A percentile compares a stretch with the other conserved stretches of the same genome.
These are phyloP conservation scores for Tolypocladium tundrense DNA, from an alignment of 2,329 filamentous ascomycete species.

Conservation along the genomic window DNA sequence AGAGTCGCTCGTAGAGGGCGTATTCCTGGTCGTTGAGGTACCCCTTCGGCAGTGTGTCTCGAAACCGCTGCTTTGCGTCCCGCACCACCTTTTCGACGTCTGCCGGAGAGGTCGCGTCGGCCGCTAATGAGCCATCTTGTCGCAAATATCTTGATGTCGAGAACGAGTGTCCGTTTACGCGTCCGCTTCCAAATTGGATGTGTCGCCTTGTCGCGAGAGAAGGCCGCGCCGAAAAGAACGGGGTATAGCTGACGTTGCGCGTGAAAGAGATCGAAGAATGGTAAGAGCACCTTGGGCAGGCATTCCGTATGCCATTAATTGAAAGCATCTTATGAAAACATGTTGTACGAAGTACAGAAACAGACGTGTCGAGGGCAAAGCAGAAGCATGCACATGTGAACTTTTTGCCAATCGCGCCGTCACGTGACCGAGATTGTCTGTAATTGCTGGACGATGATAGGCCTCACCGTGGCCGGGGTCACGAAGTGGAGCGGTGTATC, in stretches of 20 bases:
- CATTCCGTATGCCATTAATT: constrained; percentile 21
- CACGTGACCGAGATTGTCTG: constrained; percentile 16
- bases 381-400: constrained; percentile 5
- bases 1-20: constrained; percentile 66
- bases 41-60: constrained; percentile 63
- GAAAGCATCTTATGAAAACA: constrained; percentile 20
- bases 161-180: constrained; percentile 15
- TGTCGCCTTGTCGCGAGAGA: neutral
- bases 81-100: constrained; percentile 56
- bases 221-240: neutral
- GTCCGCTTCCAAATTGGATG: neutral
- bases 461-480: neutral
- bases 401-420: constrained; percentile 14
- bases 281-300: constrained; percentile 17
- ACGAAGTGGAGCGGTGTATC: neutral
- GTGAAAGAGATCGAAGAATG: constrained; percentile 6
- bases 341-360: constrained; percentile 10
- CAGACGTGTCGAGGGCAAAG: constrained; percentile 1
- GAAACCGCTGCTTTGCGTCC: constrained; percentile 62
- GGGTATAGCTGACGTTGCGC: constrained; percentile 4
- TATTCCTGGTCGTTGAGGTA: constrained; percentile 63
- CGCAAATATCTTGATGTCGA: constrained; percentile 15
- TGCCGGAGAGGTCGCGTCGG: constrained; percentile 3
- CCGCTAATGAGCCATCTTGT: constrained; percentile 7
- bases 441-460: constrained; percentile 8